Conservation (phyloP, 2,329 filamentous ascomycete species). For the Aureobasidium namibiae region DNA sequence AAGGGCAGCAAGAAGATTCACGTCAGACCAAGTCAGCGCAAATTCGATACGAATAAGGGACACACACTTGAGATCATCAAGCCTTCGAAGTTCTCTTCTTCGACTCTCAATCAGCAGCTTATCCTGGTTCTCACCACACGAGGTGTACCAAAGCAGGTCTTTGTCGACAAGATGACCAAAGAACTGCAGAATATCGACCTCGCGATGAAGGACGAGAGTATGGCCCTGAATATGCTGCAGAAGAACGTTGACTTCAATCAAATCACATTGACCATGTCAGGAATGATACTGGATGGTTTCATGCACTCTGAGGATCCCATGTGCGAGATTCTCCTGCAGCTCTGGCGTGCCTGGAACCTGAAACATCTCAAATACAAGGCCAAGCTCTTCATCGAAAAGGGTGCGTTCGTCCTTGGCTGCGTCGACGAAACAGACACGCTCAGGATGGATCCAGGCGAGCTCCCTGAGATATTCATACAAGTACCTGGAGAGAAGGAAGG, state of each 20-base stretch:
- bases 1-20: slow-evolving; percentile 58
- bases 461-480: slow-evolving; percentile 88
- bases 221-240: slow-evolving; percentile 60
- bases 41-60: slow-evolving; percentile 69
- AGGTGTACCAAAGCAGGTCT: slow-evolving; percentile 59
- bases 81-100: slow-evolving; percentile 65
- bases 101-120: slow-evolving; percentile 81
- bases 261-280: slow-evolving; percentile 63
- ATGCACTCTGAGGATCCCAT: slow-evolving; percentile 71
- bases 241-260: slow-evolving; percentile 80
- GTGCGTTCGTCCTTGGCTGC: slow-evolving; percentile 81
- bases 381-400: slow-evolving; percentile 69
- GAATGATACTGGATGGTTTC: slow-evolving; percentile 74
- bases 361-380: slow-evolving; percentile 91
- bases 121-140: slow-evolving; percentile 77
- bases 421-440: slow-evolving; percentile 76
- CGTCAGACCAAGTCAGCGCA: slow-evolving; percentile 76
- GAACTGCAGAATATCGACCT: slow-evolving; percentile 62
- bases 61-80: slow-evolving; percentile 73
- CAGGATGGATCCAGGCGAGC: slow-evolving; percentile 38
- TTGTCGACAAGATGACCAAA: slow-evolving; percentile 56
- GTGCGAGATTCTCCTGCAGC: slow-evolving; percentile 63
- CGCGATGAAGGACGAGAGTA: slow-evolving; percentile 57
- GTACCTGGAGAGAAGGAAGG: slow-evolving; percentile 46
- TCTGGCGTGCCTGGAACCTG: slow-evolving; percentile 86